phyloP scores from a whole-genome alignment of 306 rosid species.

The Prunus dulcis region DNA sequence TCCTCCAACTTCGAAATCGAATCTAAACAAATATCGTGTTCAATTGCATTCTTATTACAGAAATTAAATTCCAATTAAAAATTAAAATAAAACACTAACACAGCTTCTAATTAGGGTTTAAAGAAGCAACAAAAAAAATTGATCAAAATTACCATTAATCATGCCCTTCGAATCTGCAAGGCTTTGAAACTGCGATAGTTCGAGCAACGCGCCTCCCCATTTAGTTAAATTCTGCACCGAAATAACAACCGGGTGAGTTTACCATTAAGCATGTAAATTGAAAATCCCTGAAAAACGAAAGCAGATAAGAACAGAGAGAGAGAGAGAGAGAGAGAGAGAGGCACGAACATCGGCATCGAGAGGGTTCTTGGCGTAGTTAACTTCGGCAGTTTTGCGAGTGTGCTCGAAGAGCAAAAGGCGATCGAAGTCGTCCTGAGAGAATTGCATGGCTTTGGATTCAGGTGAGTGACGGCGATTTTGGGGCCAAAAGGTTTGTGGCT shows the following conservation, averaged over 20 bases:
- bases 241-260: not conserved
- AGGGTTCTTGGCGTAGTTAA: slow-evolving; percentile 53
- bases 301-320: not conserved
- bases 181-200: slow-evolving; percentile 60
- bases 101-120: not conserved
- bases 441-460: slow-evolving; percentile 45
- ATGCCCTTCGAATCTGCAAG: slow-evolving; percentile 44
- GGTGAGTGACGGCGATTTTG: slow-evolving; percentile 1
- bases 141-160: slow-evolving; percentile 46
- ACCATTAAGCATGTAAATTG: not conserved
- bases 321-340: slow-evolving; percentile 4
- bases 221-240: slow-evolving; percentile 59
- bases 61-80: slow-evolving; percentile 1
- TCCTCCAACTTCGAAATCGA: slow-evolving; percentile 69
- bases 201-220: slow-evolving; percentile 79
- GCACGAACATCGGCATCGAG: slow-evolving; percentile 62
- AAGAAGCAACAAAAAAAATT: not conserved
- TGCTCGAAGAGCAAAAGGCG: slow-evolving; percentile 51
- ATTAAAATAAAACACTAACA: not conserved
- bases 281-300: not conserved
- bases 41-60: not conserved
- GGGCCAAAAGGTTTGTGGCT: not conserved
- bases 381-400: slow-evolving; percentile 57
- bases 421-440: slow-evolving; percentile 56
- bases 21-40: slow-evolving; percentile 30